A percentile compares a stretch with the other conserved stretches of the same genome.
Conservation (phyloP, 2,329 filamentous ascomycete species). For the Aureobasidium pullulans region DNA sequence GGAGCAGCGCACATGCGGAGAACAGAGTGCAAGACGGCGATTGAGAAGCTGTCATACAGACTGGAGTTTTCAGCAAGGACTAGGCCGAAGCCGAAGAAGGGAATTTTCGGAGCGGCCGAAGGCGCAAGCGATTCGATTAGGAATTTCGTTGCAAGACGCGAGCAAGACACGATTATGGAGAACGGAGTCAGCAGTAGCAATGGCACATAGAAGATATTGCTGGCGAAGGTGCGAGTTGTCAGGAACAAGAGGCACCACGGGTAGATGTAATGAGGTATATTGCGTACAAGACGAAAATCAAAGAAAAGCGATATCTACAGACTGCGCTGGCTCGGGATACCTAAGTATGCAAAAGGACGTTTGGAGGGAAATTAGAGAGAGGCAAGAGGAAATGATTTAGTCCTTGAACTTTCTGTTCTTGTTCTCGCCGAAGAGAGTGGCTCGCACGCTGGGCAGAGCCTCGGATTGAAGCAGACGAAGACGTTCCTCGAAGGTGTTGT, state of each 20-base stretch:
- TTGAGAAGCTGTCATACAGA: conserved; percentile 69
- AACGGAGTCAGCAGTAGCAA: not conserved
- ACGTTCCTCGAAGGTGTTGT: conserved; percentile 95
- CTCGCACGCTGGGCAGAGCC: conserved; percentile 75
- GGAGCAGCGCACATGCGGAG: conserved; percentile 65
- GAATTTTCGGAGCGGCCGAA: conserved; percentile 24
- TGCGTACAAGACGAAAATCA: conserved; percentile 4
- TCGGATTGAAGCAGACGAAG: conserved; percentile 77
- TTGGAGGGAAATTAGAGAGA: not conserved
- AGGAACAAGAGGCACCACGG: not conserved
- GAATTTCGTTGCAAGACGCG: conserved; percentile 18
- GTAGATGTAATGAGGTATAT: conserved; percentile 10
- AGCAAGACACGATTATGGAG: not conserved
- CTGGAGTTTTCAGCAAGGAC: conserved; percentile 65
- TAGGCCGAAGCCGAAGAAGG: conserved; percentile 31
- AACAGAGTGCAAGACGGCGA: conserved; percentile 66
- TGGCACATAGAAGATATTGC: not conserved
- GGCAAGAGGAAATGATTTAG: conserved; percentile 39
- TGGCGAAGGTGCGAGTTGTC: not conserved
- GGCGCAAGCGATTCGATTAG: conserved; percentile 32
- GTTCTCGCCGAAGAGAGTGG: conserved; percentile 88
- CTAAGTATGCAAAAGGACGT: conserved; percentile 5
- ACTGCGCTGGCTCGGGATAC: conserved; percentile 9
- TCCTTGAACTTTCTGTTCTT: conserved; percentile 93
- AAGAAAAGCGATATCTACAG: conserved; percentile 11